Evolutionary conservation across 371 early-diverging fungal genomes (phyloP), one percentile per base, ranked within the genome.

Genomic region (Circinella umbellata): DNA sequence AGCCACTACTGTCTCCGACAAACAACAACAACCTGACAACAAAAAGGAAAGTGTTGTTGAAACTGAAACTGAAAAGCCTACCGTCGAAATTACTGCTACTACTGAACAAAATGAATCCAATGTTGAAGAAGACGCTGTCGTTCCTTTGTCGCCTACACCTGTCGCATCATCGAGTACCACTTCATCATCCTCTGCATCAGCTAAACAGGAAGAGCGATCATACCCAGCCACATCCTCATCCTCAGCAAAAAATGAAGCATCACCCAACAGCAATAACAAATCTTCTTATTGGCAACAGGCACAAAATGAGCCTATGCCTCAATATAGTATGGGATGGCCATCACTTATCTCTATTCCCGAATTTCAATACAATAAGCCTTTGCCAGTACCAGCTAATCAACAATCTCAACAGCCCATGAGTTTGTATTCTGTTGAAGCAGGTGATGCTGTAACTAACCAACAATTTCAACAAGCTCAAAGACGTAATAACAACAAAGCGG

Each of bases 311-410:
- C 59, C 61, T 20, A 61, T 61, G 61, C 47, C 68, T 35, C 68
- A 67, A 49, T 49, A 59, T 20, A 60, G 61, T 39, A 61, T 70
- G 51, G 67, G 63, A 36, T 71, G 71, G 71, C 71, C 71, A 15
- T 48, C 66, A 13, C 37, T 71, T 53, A 36, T 71, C 47, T 42
- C 61, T 47, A 35, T 53, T 14, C 65, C 49, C 17, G 65, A 64
- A 53, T 64, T 64, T 38, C 57, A 57, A 14, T 57, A 57, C 14
- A 57, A 57, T 4, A 64, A 49, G 35, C 65, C 65, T 10, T 34
- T 57, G 18, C 20, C 71, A 62, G 11, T 47, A 62, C 27, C 61
- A 5, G n/a, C 5, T 51, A 8, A n/a, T 51, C 51, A 51, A 67
- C 37, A 57, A 69, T 7, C 60, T 27, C 27, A 47, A 48, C 11